phyloP scores from a whole-genome alignment of 2,329 filamentous ascomycete genomes.

The Thielaviopsis populi region DNA sequence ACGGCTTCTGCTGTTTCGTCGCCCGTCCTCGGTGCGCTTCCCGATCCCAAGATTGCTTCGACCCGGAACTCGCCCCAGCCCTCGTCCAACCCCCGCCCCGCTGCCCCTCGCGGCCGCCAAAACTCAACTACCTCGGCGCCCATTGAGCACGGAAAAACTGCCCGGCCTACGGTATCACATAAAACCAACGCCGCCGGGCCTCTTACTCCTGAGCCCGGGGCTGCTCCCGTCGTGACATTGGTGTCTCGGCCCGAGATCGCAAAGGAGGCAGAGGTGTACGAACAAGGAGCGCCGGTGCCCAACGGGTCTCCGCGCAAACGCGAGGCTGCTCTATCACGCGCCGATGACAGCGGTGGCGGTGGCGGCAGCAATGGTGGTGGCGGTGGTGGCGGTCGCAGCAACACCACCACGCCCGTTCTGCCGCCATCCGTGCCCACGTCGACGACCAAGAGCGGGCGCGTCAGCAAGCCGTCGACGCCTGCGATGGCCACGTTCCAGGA shows the following conservation, averaged over 20 bases:
- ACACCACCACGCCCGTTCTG: constrained; percentile 29
- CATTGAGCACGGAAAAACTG: constrained; percentile 35
- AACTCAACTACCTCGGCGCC: constrained; percentile 50
- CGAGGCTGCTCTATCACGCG: constrained; percentile 2
- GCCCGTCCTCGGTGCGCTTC: constrained; percentile 54
- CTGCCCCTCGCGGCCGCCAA: constrained; percentile 57
- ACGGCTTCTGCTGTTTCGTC: constrained; percentile 63
- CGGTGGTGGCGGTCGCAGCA: constrained; percentile 13
- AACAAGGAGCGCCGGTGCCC: constrained; percentile 18
- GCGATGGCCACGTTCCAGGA: constrained; percentile 46
- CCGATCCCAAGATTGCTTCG: constrained; percentile 38
- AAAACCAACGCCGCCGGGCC: constrained; percentile 41
- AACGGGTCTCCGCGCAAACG: constrained; percentile 13
- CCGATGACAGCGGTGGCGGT: constrained; percentile 11
- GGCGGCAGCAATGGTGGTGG: too few relatives aligned
- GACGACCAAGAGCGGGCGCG: constrained; percentile 50
- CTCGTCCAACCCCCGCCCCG: constrained; percentile 40
- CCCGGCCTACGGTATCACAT: constrained; percentile 45
- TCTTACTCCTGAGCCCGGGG: constrained; percentile 26
- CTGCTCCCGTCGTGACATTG: constrained; percentile 22
- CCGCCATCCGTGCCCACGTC: constrained; percentile 30
- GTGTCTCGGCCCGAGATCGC: constrained; percentile 20
- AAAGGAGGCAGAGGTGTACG: constrained; percentile 33
- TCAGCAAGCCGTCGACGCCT: constrained; percentile 52
- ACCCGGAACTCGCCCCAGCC: constrained; percentile 12